These are phyloP conservation scores for Thalassiosira hispida DNA, from an alignment of 352 stramenopile genomes.

Conservation along the genomic window DNA sequence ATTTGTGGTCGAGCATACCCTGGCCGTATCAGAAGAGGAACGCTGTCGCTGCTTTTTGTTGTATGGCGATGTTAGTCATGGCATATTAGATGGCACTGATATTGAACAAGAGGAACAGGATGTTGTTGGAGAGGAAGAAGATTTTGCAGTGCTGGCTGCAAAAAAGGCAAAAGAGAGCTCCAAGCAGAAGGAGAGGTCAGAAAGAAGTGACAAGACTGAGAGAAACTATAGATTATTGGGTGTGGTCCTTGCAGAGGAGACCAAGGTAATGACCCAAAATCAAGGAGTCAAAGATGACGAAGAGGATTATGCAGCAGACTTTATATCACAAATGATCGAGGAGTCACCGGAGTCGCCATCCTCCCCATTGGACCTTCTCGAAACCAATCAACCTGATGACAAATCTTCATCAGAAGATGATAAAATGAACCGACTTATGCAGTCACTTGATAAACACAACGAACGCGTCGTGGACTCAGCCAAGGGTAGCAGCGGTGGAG, in stretches of 20 bases:
- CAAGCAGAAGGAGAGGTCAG: conserved; percentile 1
- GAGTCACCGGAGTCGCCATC: neutral
- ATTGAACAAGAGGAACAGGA: conserved; percentile 1
- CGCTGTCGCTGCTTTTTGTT: conserved; percentile 66
- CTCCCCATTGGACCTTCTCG: conserved; percentile 38
- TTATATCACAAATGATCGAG: conserved; percentile 21
- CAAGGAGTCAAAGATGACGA: conserved; percentile 1
- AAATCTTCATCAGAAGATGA: conserved; percentile 13
- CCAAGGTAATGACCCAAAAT: conserved; percentile 36
- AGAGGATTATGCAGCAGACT: neutral
- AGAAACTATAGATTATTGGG: conserved; percentile 46
- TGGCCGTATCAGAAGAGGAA: conserved; percentile 65
- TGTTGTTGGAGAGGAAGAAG: conserved; percentile 15
- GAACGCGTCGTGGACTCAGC: conserved; percentile 19
- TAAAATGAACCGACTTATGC: conserved; percentile 27
- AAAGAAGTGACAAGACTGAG: conserved; percentile 2
- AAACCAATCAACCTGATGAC: conserved; percentile 17
- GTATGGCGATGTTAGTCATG: conserved; percentile 55
- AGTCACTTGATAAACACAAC: conserved; percentile 40
- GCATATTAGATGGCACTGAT: neutral
- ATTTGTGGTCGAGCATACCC: conserved; percentile 78
- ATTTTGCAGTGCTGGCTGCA: conserved; percentile 20
- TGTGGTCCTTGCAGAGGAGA: conserved; percentile 46
- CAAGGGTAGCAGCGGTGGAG: neutral
- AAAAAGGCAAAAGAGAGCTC: neutral